Percentiles rank a stretch among this genome's conserved stretches.
phyloP scores from a whole-genome alignment of 108 stramenopile genomes.

The Cyclostephanos tholiformis region DNA sequence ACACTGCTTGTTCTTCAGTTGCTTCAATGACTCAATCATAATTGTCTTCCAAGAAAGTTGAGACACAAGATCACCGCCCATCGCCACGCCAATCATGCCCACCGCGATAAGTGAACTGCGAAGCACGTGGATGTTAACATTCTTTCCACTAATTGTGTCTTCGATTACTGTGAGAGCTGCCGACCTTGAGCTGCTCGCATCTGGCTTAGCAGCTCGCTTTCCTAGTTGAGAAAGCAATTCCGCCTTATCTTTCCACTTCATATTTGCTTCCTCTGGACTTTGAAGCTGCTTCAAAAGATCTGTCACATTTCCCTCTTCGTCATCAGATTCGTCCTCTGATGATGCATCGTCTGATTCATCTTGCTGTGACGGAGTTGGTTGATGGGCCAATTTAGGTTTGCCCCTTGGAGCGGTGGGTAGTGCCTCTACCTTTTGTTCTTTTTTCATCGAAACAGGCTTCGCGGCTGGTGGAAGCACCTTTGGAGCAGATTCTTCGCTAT shows the following conservation, averaged over 20 bases:
- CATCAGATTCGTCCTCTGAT: conserved; percentile 27
- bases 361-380: conserved; percentile 9
- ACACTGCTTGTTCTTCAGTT: conserved; percentile 60
- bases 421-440: not conserved
- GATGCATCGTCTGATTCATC: conserved; percentile 47
- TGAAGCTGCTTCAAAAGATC: conserved; percentile 59
- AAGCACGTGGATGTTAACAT: conserved; percentile 61
- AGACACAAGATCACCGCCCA: conserved; percentile 47
- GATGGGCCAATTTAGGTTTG: conserved; percentile 1
- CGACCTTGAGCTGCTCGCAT: conserved; percentile 29
- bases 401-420: conserved; percentile 2
- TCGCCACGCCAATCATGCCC: conserved; percentile 58
- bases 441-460: conserved; percentile 14
- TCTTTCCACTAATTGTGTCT: conserved; percentile 56
- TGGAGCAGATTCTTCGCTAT: not conserved
- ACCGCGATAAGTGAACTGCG: conserved; percentile 54
- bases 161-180: conserved; percentile 49
- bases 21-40: conserved; percentile 59
- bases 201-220: conserved; percentile 42
- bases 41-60: conserved; percentile 57
- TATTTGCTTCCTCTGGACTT: conserved; percentile 36
- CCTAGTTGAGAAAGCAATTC: conserved; percentile 59
- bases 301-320: conserved; percentile 28
- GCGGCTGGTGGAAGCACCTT: conserved; percentile 9
- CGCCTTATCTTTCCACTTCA: conserved; percentile 69